phyloP scores from a whole-genome alignment of 495 filamentous ascomycete genomes.

The Astrothelium macrocarpum region DNA sequence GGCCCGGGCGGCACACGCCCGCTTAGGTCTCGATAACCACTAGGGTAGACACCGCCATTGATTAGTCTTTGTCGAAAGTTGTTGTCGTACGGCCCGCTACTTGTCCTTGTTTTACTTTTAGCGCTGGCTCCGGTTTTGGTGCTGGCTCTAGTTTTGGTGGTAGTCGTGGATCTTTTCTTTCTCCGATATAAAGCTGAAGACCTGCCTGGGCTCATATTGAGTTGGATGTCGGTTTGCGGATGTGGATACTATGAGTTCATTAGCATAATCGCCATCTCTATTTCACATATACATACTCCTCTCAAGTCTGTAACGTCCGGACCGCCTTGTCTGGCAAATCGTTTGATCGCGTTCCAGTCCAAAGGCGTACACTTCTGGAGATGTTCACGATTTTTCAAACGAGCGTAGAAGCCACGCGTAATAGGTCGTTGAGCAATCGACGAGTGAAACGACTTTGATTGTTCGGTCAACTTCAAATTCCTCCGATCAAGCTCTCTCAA shows the following conservation, averaged over 20 bases:
- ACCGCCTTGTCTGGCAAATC: neutral
- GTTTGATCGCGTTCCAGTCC: neutral
- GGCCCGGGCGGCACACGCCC: slow-evolving; percentile 8
- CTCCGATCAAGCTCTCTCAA: too few species aligned
- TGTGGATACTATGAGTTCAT: neutral
- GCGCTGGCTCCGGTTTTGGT: too few species aligned
- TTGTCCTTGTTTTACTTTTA: slow-evolving; percentile 9
- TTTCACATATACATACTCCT: neutral
- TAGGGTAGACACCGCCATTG: slow-evolving; percentile 28
- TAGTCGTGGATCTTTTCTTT: neutral
- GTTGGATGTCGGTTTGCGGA: too few species aligned
- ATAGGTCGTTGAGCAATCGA: neutral
- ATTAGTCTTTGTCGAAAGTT: slow-evolving; percentile 32
- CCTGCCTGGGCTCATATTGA: neutral
- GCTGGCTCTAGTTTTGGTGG: neutral
- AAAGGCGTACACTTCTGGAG: neutral
- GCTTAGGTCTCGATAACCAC: slow-evolving; percentile 12
- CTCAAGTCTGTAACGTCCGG: neutral
- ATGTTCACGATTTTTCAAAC: neutral
- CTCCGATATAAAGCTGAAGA: neutral
- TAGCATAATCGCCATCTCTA: neutral
- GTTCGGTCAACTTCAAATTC: too few species aligned
- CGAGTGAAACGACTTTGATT: too few species aligned
- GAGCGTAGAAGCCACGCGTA: neutral
- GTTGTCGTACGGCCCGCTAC: slow-evolving; percentile 23